Conservation (phyloP, 352 stramenopile species). For the Globisporangium sylvaticum region DNA sequence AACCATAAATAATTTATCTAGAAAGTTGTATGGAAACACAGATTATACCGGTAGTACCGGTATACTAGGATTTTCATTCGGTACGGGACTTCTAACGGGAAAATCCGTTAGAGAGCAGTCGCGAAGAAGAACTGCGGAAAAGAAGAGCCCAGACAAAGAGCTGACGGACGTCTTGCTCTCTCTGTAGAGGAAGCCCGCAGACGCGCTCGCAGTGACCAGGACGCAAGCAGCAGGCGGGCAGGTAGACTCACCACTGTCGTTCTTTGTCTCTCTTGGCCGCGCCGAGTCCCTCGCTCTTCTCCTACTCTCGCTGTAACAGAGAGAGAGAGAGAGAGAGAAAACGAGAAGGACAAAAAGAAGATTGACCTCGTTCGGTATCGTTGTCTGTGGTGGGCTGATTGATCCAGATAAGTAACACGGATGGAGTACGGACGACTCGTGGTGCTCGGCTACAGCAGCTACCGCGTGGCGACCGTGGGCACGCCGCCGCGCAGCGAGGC, state of each 20-base stretch:
- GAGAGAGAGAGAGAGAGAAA: too few relatives aligned
- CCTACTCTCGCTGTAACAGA: too few relatives aligned
- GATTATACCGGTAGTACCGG: too few relatives aligned
- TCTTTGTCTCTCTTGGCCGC: background rate
- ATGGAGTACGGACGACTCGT: slow-evolving; percentile 85
- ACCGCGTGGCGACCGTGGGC: slow-evolving; percentile 51
- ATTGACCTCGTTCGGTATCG: background rate
- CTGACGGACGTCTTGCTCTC: background rate
- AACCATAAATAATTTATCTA: too few relatives aligned
- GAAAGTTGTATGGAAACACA: too few relatives aligned
- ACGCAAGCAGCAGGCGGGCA: background rate
- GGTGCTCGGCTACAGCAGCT: slow-evolving; percentile 83
- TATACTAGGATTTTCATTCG: too few relatives aligned
- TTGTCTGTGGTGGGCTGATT: background rate
- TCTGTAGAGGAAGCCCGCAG: background rate
- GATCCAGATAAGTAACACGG: background rate
- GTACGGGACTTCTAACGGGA: too few relatives aligned
- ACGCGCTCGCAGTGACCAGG: too few relatives aligned
- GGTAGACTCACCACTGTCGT: background rate
- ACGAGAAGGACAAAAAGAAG: background rate
- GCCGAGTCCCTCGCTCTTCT: background rate
- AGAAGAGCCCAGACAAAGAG: background rate
- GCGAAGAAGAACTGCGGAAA: background rate
- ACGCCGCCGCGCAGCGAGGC: slow-evolving; percentile 19
- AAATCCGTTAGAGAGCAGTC: background rate